A percentile compares a stretch with the other conserved stretches of the same genome.
Conservation (phyloP, 371 early-diverging fungal species). For the Dichotomocladium elegans region DNA sequence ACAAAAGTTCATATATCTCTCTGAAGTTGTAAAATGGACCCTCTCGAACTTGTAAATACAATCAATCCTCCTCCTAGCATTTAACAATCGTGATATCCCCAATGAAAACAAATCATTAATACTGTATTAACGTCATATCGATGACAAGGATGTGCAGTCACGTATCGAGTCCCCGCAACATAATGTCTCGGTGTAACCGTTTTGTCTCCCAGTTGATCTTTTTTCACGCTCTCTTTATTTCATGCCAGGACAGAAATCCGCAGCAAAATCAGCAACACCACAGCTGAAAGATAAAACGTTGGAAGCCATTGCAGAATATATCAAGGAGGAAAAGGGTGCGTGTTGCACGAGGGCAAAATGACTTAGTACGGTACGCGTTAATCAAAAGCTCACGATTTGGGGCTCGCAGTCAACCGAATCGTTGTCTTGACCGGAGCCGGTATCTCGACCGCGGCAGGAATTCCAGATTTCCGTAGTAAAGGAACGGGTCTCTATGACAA, state of each 20-base stretch:
- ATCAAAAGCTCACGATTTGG: background rate
- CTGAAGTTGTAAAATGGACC: slow-evolving; percentile 55
- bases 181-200: too few relatives aligned
- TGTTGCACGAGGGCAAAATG: background rate
- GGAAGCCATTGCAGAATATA: slow-evolving; percentile 24
- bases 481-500: slow-evolving; percentile 93
- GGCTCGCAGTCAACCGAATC: slow-evolving; percentile 62
- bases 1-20: slow-evolving; percentile 52
- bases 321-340: slow-evolving; percentile 25
- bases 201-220: too few relatives aligned
- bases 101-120: too few relatives aligned
- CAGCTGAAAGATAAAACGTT: slow-evolving; percentile 16
- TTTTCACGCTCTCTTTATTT: too few relatives aligned
- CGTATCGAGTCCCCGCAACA: too few relatives aligned
- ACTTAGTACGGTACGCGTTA: background rate
- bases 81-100: too few relatives aligned
- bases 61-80: too few relatives aligned
- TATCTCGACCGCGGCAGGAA: slow-evolving; percentile 90
- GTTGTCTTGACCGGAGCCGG: slow-evolving; percentile 95
- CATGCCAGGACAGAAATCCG: too few relatives aligned
- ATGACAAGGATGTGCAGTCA: too few relatives aligned
- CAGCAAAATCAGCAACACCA: too few relatives aligned
- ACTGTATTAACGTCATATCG: too few relatives aligned
- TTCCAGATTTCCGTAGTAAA: slow-evolving; percentile 90
- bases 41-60: slow-evolving; percentile 19